Evolutionary conservation across 371 early-diverging fungal species (phyloP), one percentile per base, ranked within the genome.

Genomic region (Capillidium rhysosporum): DNA sequence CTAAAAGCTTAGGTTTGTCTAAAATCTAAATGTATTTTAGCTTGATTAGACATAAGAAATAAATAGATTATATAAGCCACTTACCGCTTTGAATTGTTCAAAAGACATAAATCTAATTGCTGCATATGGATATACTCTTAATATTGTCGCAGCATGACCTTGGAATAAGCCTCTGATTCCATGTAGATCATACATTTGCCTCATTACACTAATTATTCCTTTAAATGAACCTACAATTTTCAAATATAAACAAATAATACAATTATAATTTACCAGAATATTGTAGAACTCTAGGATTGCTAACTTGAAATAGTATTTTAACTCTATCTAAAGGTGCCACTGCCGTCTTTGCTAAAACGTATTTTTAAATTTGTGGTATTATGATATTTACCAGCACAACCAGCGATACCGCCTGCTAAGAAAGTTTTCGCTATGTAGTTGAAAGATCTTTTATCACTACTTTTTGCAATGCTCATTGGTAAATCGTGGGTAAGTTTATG

Each of bases 301-400:
- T 78, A 21, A 93, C 79, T 68, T 97, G 98, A 62, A 97, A 97
- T 34, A 95, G 69, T 25, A 97, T 97, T 73, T 97, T 97, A 51
- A 97, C 93, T 56, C 98, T 76, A 65, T 97, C 98, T 58, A 97
- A 63, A 4, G 98, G 98, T 10, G 96, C 98, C 49, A 94, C 82
- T 0, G 74, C 74, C 1, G 92, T 88, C 60, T 97, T 94, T n/a
- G 93, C 93, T 75, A 31, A n/a, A 18, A 38, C 34, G 21, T 12
- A 20, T n/a, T n/a, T n/a, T n/a, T n/a, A n/a, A n/a, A 24, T 47
- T 18, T 12, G 25, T 12, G 20, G 23, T 38, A 20, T 12, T 14
- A 2, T 31, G 34, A 29, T 31, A 51, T n/a, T 52, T 67, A 65
- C 69, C 73, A 21, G 76, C 75, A 61, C 79, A 76, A 2, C 85